Percentiles rank a stretch among this genome's conserved stretches.
Evolutionary conservation across 202 grass and related monocot species (phyloP).

Genomic region (Hordeum pubiflorum): DNA sequence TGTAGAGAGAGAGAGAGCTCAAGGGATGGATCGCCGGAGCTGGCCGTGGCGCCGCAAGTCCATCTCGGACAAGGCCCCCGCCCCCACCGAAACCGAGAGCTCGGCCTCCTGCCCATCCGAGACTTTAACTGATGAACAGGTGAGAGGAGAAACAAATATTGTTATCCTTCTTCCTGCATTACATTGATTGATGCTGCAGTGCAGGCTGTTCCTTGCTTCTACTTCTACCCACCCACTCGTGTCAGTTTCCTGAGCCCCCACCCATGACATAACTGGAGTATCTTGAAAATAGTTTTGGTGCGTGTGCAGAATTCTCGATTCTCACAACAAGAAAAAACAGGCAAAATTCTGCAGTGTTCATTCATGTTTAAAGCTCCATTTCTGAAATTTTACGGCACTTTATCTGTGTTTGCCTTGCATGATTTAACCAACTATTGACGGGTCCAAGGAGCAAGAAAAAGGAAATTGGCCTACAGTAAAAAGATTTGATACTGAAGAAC

Average conservation of each 20-base stretch:
- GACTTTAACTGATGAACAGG: conserved; percentile 71
- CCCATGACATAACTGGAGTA: not conserved
- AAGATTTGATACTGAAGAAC: conserved; percentile 14
- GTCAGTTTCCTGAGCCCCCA: not conserved
- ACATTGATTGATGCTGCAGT: not conserved
- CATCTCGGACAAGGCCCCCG: conserved; percentile 52
- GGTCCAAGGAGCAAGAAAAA: not conserved
- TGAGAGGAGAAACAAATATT: conserved; percentile 1
- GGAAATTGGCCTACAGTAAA: conserved; percentile 8
- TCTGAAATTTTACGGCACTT: not conserved
- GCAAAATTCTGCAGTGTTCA: not conserved
- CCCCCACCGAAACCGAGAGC: conserved; percentile 67
- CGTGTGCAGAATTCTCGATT: too few relatives aligned
- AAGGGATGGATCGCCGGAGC: conserved; percentile 79
- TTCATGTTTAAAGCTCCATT: not conserved
- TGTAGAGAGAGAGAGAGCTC: not conserved
- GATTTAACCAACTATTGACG: not conserved
- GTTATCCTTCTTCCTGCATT: not conserved
- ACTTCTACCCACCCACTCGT: not conserved
- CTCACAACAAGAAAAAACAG: too few relatives aligned
- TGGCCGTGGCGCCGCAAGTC: conserved; percentile 92
- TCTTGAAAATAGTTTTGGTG: not conserved
- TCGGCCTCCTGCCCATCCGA: conserved; percentile 60
- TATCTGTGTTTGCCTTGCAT: not conserved
- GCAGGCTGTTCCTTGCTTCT: not conserved